These are phyloP conservation scores for Pistacia vera DNA, from an alignment of 345 rosid species.

Conservation along the genomic window DNA sequence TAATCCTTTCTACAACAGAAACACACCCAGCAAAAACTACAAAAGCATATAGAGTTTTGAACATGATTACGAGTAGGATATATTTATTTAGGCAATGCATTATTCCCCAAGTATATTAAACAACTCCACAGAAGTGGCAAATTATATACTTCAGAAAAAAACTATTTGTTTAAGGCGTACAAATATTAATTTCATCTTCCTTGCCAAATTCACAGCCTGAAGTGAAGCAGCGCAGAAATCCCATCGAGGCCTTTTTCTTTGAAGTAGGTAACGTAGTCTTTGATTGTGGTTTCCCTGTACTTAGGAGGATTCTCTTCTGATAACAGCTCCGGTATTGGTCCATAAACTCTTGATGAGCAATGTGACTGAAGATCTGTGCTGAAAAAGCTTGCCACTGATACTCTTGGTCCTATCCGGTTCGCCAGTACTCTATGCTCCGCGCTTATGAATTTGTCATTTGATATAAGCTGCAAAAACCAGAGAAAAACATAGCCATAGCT, in stretches of 20 bases:
- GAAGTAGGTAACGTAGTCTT: constrained; percentile 23
- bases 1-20: too few relatives aligned
- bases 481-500: background rate
- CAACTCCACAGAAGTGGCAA: too few relatives aligned
- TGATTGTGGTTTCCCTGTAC: constrained; percentile 43
- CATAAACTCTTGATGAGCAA: constrained; percentile 16
- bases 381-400: constrained; percentile 40
- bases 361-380: constrained; percentile 5
- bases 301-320: constrained; percentile 49
- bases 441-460: constrained; percentile 32
- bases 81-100: too few relatives aligned
- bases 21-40: too few relatives aligned
- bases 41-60: too few relatives aligned
- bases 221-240: constrained; percentile 12
- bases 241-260: constrained; percentile 41
- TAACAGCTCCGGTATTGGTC: constrained; percentile 44
- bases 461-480: constrained; percentile 22
- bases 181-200: background rate
- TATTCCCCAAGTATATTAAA: too few relatives aligned
- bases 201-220: constrained; percentile 11
- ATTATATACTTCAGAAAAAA: too few relatives aligned
- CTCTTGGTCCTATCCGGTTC: constrained; percentile 19
- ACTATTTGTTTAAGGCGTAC: background rate
- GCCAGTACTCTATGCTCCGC: constrained; percentile 30
- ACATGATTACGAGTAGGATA: too few relatives aligned